phyloP scores from a whole-genome alignment of 768 basidiomycete genomes.

The Artomyces pyxidatus region DNA sequence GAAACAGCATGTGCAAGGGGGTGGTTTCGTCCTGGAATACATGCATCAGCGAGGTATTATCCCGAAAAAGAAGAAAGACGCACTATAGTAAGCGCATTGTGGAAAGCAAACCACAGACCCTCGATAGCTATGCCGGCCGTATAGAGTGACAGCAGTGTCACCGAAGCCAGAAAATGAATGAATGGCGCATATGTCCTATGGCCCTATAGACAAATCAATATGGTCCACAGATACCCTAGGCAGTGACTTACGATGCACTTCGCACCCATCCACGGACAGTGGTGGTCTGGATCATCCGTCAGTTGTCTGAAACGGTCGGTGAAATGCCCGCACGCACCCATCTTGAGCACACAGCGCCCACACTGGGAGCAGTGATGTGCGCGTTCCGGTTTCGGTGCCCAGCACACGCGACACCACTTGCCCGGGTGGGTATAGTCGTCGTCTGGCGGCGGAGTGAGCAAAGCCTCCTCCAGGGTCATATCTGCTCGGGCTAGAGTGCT shows the following conservation, averaged over 20 bases:
- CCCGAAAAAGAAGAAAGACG: conserved; percentile 19
- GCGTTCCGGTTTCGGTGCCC: conserved; percentile 73
- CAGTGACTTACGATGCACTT: conserved; percentile 59
- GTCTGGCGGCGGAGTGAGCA: conserved; percentile 38
- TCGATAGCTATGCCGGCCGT: conserved; percentile 42
- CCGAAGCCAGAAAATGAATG: conserved; percentile 62
- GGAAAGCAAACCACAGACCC: conserved; percentile 59
- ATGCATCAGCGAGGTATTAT: neutral
- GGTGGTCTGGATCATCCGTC: conserved; percentile 56
- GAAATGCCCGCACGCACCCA: conserved; percentile 45
- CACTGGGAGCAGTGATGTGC: conserved; percentile 73
- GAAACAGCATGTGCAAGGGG: conserved; percentile 62
- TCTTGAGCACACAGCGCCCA: conserved; percentile 73
- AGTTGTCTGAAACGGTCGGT: neutral
- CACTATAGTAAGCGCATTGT: conserved; percentile 55
- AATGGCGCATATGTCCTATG: conserved; percentile 81
- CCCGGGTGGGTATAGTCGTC: conserved; percentile 42
- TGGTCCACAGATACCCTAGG: neutral
- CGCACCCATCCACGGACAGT: conserved; percentile 77
- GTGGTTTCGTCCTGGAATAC: conserved; percentile 48
- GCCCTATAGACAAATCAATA: conserved; percentile 38
- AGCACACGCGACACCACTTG: conserved; percentile 75
- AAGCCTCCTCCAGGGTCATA: conserved; percentile 49
- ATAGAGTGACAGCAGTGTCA: conserved; percentile 58
- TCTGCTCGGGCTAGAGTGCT: conserved; percentile 23